Percentiles rank a stretch among this genome's conserved stretches.
Evolutionary conservation across 2,329 filamentous ascomycete genomes (phyloP).

Genomic region (Fusarium musae): DNA sequence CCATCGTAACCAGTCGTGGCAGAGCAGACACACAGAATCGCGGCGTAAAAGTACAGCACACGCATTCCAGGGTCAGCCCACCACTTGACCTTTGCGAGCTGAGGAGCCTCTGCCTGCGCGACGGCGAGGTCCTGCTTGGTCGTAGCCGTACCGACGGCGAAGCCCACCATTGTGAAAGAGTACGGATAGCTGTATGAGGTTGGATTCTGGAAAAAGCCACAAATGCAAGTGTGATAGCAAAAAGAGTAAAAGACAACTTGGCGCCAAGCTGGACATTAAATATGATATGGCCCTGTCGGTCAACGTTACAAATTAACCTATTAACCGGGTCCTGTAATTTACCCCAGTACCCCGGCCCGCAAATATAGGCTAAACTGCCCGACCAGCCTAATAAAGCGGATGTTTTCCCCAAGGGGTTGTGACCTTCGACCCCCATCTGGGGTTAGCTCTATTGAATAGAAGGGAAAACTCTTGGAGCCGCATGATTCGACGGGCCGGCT

Average conservation of each 20-base stretch:
- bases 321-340: constrained; percentile 10
- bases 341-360: neutral
- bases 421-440: neutral
- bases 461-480: neutral
- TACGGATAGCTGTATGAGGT: no score
- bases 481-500: constrained; percentile 11
- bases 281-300: neutral
- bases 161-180: neutral
- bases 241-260: neutral
- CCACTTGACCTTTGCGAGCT: constrained; percentile 67
- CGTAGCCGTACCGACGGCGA: constrained; percentile 11
- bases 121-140: constrained; percentile 46
- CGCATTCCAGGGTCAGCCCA: constrained; percentile 65
- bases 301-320: neutral
- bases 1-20: constrained; percentile 72
- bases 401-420: neutral
- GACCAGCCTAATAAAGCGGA: neutral
- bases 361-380: constrained; percentile 5
- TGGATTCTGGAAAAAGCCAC: neutral
- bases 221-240: neutral
- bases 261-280: constrained; percentile 15
- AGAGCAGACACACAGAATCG: constrained; percentile 65
- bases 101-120: constrained; percentile 58
- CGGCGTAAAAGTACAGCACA: constrained; percentile 60
- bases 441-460: neutral